A percentile compares a stretch with the other conserved stretches of the same genome.
phyloP scores from a whole-genome alignment of 345 rosid genomes.

The Eucalyptus grandis region DNA sequence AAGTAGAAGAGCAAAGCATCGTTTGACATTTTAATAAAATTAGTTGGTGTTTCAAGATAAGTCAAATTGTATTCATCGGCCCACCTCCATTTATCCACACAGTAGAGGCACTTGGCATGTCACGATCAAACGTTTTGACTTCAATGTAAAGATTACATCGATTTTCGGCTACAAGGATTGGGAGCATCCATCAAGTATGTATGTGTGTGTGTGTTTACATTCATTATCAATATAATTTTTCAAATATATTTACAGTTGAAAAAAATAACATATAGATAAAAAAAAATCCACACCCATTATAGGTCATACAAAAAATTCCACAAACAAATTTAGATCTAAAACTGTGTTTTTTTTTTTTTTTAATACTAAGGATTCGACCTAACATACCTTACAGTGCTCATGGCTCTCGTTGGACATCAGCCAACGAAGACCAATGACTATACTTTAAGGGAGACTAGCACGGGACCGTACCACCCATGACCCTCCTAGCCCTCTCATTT shows the following conservation, averaged over 20 bases:
- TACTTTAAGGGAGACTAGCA: fast-evolving
- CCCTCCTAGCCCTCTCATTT: fast-evolving
- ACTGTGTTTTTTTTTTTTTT: no score
- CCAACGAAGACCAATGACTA: fast-evolving
- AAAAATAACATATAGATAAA: neutral
- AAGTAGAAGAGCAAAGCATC: neutral
- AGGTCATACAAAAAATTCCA: neutral
- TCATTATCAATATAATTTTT: neutral
- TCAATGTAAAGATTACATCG: neutral
- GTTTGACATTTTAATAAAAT: neutral
- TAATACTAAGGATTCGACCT: fast-evolving
- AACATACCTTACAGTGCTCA: fast-evolving
- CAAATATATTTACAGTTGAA: neutral
- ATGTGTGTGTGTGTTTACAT: no score
- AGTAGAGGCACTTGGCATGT: neutral
- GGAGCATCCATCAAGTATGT: neutral
- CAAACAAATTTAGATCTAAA: neutral
- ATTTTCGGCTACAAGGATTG: neutral
- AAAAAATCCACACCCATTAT: neutral
- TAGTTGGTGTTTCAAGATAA: neutral
- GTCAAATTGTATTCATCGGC: neutral
- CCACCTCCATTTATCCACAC: neutral
- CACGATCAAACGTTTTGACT: neutral
- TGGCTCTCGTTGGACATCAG: fast-evolving
- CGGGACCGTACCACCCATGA: fast-evolving